phyloP scores from a whole-genome alignment of 768 basidiomycete genomes.

The Boletellus ananiceps region DNA sequence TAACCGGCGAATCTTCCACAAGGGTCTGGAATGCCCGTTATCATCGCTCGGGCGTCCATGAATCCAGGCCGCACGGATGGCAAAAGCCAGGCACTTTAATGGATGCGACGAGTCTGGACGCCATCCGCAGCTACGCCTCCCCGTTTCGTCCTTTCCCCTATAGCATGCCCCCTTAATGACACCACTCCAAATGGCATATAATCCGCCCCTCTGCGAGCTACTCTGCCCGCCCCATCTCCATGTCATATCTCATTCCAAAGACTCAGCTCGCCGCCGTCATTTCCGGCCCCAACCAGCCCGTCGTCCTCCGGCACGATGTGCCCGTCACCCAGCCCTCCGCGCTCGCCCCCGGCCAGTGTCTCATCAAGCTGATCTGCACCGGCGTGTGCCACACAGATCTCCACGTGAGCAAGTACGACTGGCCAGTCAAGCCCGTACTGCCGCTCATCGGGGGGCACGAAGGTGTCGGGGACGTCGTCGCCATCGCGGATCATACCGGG shows the following conservation, averaged over 20 bases:
- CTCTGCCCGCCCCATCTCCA: neutral
- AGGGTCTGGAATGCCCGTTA: too few relatives aligned
- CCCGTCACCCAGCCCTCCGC: slow-evolving; percentile 54
- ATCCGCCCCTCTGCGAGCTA: neutral
- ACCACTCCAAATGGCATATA: too few relatives aligned
- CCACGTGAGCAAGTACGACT: slow-evolving; percentile 71
- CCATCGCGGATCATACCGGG: slow-evolving; percentile 63
- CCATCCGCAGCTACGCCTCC: too few relatives aligned
- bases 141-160: neutral
- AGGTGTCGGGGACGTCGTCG: slow-evolving; percentile 78
- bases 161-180: too few relatives aligned
- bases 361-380: slow-evolving; percentile 69
- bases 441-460: slow-evolving; percentile 83
- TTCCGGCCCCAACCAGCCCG: slow-evolving; percentile 23
- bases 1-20: too few relatives aligned
- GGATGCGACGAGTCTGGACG: too few relatives aligned
- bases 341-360: slow-evolving; percentile 65
- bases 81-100: too few relatives aligned
- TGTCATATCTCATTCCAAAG: slow-evolving; percentile 32
- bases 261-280: slow-evolving; percentile 42
- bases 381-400: slow-evolving; percentile 89
- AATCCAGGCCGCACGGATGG: too few relatives aligned
- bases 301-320: slow-evolving; percentile 38
- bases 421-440: slow-evolving; percentile 65
- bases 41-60: too few relatives aligned